Evolutionary conservation across 441 rosid genomes (phyloP), one percentile per base, ranked within the genome.

Genomic region (Adansonia madagascariensis): DNA sequence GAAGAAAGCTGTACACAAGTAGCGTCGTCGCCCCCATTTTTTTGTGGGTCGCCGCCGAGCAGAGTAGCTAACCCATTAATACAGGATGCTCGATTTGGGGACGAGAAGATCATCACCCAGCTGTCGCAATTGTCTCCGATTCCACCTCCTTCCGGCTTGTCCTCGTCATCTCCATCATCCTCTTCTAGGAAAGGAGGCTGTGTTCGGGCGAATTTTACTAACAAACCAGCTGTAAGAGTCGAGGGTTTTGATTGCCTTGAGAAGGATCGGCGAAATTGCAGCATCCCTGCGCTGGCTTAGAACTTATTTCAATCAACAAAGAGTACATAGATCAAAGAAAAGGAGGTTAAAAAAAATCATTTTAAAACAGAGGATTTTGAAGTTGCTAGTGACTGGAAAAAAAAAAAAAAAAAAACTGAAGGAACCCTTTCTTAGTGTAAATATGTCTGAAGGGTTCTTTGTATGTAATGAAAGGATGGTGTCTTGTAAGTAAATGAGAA

Each of bases 31-130:
- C 91, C 97, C 83, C 86, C 91, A 6, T 92, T 88, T 84, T 92
- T 92, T 80, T 81, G 91, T 9, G 99, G 98, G 87, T 95, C 99
- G 78, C 99, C 99, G 76, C 99, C 99, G 59, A 87, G 94, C 89
- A 92, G 99, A 93, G 98, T 91, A 77, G 88, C 96, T 90, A 95
- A 95, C 94, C 99, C 98, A 76, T 78, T 95, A 86, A 18, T 18
- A 18, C 61, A 57, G 24, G 61, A 57, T 57, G 61, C 27, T 57
- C 27, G 61, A 57, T 57, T 94, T 43, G 84, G 85, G 76, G 89
- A 89, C 1, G 91, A 91, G 83, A 83, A 83, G 77, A 61, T 82
- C 68, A 61, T 82, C 71, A 15, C 86, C 77, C 88, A 88, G 0
- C 52, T 81, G 66, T 84, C 90, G 2, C 78, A 15, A 9, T 44